Base-by-base conservation (phyloP, 2,329 filamentous ascomycete genomes). In the Nectriaceae sp. region DNA sequence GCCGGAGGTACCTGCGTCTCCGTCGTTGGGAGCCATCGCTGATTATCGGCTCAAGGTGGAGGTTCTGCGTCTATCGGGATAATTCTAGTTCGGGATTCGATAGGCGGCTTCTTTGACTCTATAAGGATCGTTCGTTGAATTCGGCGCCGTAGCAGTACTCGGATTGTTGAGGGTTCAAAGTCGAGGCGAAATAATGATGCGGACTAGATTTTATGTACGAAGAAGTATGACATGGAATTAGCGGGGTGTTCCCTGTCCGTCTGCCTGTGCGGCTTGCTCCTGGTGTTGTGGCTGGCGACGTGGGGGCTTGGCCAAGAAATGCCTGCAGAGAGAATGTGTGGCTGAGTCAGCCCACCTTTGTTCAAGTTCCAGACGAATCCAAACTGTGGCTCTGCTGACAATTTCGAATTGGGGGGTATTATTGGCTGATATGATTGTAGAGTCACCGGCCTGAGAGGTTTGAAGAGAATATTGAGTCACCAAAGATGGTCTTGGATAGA, bases 271-370 rank as follows among this genome's bases (percentile, higher is more conserved):
- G 6, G 24, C 24, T 13, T 6, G 24, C 24, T 13, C 24, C 24
- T 13, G 53, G 18, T 22, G 26, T 19, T 21, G 40, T 40, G 20
- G 40, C 22, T 6, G 21, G 31, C 42, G 21, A 21, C 21, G 26
- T 20, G 16, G 26, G n/a, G 15, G 37, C 24, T 22, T 36, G 18
- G 21, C 13, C 13, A 13, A 37, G 26, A 40, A 22, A 41, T 19
- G 46, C 37, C 35, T 20, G 42, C 18, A 10, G 37, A 39, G 20
- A 21, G n/a, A n/a, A n/a, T n/a, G n/a, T n/a, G 37, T 39, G 37
- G 37, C 37, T 39, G 37, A 39, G 37, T 39, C 16, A 39, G 37
- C 37, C 37, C n/a, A 8, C 20, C 16, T 21, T 13, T 29, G 24
- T 13, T 29, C 24, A 13, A 13, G 13, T n/a, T n/a, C n/a, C n/a